Base-by-base conservation (phyloP, 106 monocot genomes). In the Vanilla planifolia region DNA sequence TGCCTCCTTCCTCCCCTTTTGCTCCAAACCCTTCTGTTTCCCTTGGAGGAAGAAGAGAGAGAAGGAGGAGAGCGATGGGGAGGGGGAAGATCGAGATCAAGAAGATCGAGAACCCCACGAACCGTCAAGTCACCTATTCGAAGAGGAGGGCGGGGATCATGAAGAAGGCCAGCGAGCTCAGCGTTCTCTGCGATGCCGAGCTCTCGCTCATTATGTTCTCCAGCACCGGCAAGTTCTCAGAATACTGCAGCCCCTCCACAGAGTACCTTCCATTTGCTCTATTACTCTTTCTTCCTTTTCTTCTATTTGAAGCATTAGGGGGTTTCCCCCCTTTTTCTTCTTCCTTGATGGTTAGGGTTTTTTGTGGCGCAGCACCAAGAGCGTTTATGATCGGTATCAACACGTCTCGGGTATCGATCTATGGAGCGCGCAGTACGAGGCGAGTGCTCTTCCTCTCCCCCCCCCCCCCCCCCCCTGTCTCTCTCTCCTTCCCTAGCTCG, bases 391-490 rank as follows among this genome's bases (percentile, higher is more conserved):
- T 48, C 70, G 82, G 5, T 89, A 85, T 66, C 89, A 94, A 62
- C 67, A 85, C 26, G 71, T 42, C 7, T 60, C 77, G n/a, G 75
- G 75, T 27, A 73, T 70, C 60, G 67, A 89, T 68, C 40, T 94
- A 4, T 94, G 93, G 93, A 75, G 72, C 39, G 53, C 66, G 2
- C 85, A 82, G 26, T 89, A 89, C 52, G 77, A 85, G 77, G 93
- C 70, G 55, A 67, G 19, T 4, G 9, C 25, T 24, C 20, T 40
- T 17, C 47, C 25, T 20, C 29, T 68, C 4, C 11, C 32, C 39
- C 34, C n/a, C n/a, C n/a, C n/a, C n/a, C n/a, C n/a, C n/a, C n/a
- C n/a, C n/a, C n/a, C n/a, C n/a, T n/a, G n/a, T n/a, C n/a, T n/a
- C n/a, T n/a, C n/a, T n/a, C n/a, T n/a, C n/a, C n/a, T 2, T n/a